A percentile compares a stretch with the other conserved stretches of the same genome.
Conservation (phyloP, 106 monocot genomes). For the Vanilla planifolia region DNA sequence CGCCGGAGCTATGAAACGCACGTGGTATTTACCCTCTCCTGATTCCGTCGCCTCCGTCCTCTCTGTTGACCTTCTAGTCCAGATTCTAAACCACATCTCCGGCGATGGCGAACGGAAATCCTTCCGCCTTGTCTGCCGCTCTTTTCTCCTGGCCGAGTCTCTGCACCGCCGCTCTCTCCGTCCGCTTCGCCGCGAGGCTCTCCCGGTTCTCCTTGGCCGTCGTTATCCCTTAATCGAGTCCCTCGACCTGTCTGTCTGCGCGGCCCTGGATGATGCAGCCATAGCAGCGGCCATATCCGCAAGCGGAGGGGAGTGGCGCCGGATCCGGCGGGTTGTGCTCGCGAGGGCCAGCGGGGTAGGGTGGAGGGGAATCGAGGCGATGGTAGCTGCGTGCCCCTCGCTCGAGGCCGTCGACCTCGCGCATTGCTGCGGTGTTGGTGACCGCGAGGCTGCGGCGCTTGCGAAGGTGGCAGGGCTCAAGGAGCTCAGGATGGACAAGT, state of each 20-base stretch:
- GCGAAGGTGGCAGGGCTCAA: conserved; percentile 36
- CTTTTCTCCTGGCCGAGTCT: conserved; percentile 42
- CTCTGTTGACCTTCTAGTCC: conserved; percentile 53
- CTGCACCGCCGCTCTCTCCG: conserved; percentile 36
- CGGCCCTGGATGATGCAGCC: conserved; percentile 33
- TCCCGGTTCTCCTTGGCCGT: conserved; percentile 33
- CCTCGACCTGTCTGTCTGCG: conserved; percentile 61
- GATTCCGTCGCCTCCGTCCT: conserved; percentile 27
- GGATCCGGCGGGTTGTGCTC: conserved; percentile 33
- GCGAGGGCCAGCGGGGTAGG: conserved; percentile 44
- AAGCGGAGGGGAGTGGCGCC: background rate
- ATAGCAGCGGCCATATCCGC: conserved; percentile 9
- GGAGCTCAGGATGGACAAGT: conserved; percentile 63
- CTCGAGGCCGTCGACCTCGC: conserved; percentile 70
- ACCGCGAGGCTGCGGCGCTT: conserved; percentile 69
- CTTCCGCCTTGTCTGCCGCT: conserved; percentile 51
- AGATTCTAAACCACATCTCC: conserved; percentile 41
- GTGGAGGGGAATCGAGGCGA: conserved; percentile 62
- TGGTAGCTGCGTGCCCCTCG: conserved; percentile 44
- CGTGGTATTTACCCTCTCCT: background rate
- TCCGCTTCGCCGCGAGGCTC: conserved; percentile 32
- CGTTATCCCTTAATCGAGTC: conserved; percentile 26
- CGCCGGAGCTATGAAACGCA: background rate
- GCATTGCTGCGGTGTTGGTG: conserved; percentile 53
- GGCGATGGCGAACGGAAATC: conserved; percentile 42